Percentiles rank a stretch among this genome's conserved stretches.
Conservation (phyloP, 176 grass and related monocot genomes). For the Avena insularis region DNA sequence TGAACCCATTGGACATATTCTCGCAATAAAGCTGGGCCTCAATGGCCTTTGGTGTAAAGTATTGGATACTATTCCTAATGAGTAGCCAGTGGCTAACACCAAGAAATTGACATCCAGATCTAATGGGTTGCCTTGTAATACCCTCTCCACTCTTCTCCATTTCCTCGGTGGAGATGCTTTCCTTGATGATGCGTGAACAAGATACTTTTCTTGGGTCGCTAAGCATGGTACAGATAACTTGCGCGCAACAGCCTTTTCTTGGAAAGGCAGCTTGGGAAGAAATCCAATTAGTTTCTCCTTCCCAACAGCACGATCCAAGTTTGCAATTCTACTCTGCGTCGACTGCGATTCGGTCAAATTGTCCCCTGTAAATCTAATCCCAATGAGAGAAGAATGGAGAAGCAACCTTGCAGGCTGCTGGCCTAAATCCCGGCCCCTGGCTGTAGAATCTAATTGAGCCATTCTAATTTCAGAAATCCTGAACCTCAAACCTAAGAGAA, state of each 20-base stretch:
- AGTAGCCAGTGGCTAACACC: constrained; percentile 48
- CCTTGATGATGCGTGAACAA: neutral
- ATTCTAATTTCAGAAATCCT: constrained; percentile 21
- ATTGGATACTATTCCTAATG: constrained; percentile 44
- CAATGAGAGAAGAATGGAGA: neutral
- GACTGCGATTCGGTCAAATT: neutral
- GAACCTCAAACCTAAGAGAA: constrained; percentile 2
- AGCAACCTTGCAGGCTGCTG: neutral
- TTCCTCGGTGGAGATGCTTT: constrained; percentile 46
- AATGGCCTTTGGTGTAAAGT: neutral
- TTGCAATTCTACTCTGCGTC: neutral
- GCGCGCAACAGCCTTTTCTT: neutral
- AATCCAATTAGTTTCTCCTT: neutral
- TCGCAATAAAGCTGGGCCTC: neutral
- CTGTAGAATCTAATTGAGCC: neutral
- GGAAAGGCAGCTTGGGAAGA: constrained; percentile 30
- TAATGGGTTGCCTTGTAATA: constrained; percentile 47
- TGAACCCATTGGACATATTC: constrained; percentile 9
- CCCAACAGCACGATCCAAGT: neutral
- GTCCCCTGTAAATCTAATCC: neutral
- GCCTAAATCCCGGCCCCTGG: neutral
- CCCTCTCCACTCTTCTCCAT: constrained; percentile 64
- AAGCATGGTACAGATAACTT: constrained; percentile 20
- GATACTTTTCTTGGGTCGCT: constrained; percentile 33
- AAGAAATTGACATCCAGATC: constrained; percentile 55